Base-by-base conservation (phyloP, 495 filamentous ascomycete species). In the Neurospora sp. region DNA sequence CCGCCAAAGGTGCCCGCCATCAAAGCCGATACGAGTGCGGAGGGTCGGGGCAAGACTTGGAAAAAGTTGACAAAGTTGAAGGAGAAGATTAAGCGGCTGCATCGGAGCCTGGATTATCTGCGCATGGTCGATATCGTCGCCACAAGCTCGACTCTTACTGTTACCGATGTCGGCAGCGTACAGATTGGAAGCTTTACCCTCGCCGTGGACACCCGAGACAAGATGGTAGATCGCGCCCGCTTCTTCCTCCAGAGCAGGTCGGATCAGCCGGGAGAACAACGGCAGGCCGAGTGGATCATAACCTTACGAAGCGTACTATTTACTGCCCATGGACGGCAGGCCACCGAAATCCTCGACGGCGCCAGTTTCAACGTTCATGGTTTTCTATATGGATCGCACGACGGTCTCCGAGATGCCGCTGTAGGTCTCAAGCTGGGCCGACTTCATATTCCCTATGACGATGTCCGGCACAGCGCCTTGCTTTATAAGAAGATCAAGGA, bases 221-320 rank as follows among this genome's bases (percentile, higher is more conserved):
- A 96, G 79, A 94, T 95, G 83, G 92, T 97, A 62, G 94, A 98
- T 77, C 88, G 93, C 75, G 94, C 92, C 70, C 91, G 94, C 74
- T 89, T 98, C 74, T 98, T 97, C 82, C 90, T 93, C 74, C 94
- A 93, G 79, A 80, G 84, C 69, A 89, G 90, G 78, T 91, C 89
- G 73, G 86, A 92, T 72, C 87, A 89, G 69, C 86, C 87, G n/a
- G 86, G 86, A 34, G 89, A 92, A 70, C 90, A 95, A 77, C 87
- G 89, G 28, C 95, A 96, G 36, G 94, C 94, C 1, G 96, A 99
- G 83, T 98, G 96, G 96, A 94, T 96, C 73, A 86, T 96, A 78
- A 92, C 90, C 9, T 81, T 93, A 45, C 90, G 93, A 71, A 97
- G 94, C 80, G 87, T 98, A 66, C 84, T 98, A 4, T 96, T 99